Base-by-base conservation (phyloP, 2,329 filamentous ascomycete species). In the Fusarium solani-melongenae region DNA sequence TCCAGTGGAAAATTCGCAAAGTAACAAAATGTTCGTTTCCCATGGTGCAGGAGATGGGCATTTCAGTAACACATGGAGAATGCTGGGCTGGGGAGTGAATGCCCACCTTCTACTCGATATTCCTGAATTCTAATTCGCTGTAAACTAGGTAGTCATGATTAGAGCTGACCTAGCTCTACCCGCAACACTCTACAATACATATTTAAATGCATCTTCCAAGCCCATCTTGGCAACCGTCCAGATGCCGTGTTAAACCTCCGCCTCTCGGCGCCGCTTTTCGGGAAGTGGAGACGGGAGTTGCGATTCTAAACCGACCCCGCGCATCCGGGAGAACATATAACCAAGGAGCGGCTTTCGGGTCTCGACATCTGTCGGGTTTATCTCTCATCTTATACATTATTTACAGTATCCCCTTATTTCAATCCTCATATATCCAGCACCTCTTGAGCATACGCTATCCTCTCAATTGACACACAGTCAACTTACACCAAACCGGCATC, bases 281-380 rank as follows among this genome's bases (percentile, higher is more conserved):
- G 77, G 72, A 76, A 74, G 76, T 78, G 77, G 77, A 73, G 74
- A 69, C 73, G 72, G 76, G 70, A 78, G 72, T 76, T 78, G 68
- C n/a, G 46, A 67, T 68, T 60, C 49, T 67, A 64, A 69, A 34
- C 69, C 68, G 60, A 78, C 76, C 76, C 76, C 76, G 76, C 76
- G 73, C 67, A 57, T 24, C 75, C 73, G 75, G 76, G 73, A 74
- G 76, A 78, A 78, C 61, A 67, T 73, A 78, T 78, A 78, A 75
- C 76, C 76, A 78, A 76, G 62, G 15, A 24, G 70, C 70, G 66
- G 64, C 59, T 39, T 55, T 53, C 57, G 36, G 22, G 58, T 56
- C 31, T 56, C n/a, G 27, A 64, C 17, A 49, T 24, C 15, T 49
- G 33, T 44, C 51, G 33, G 41, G 6, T 62, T 41, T 39, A 20